These are phyloP conservation scores for Adenanthera pavonina DNA, from an alignment of 306 rosid genomes.

Conservation along the genomic window DNA sequence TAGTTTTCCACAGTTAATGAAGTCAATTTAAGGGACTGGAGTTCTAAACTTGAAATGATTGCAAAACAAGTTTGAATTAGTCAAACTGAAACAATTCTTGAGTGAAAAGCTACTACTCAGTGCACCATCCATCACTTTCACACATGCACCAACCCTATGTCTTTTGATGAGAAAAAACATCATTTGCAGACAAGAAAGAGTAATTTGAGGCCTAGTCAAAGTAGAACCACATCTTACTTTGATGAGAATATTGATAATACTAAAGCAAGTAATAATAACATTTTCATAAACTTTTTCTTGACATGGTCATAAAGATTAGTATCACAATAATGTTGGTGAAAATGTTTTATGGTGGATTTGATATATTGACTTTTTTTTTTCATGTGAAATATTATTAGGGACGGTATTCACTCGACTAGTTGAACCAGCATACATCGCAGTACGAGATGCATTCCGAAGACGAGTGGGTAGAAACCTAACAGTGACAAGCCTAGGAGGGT, in stretches of 20 bases:
- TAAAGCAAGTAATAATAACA: too few relatives aligned
- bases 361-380: neutral
- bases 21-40: neutral
- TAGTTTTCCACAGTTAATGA: neutral
- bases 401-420: constrained; percentile 89
- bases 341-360: neutral
- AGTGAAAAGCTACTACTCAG: constrained; percentile 2
- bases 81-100: constrained; percentile 23
- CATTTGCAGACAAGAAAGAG: neutral
- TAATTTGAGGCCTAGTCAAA: neutral
- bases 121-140: constrained; percentile 27
- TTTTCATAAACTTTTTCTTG: too few relatives aligned
- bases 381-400: constrained; percentile 46
- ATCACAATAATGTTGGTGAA: too few relatives aligned
- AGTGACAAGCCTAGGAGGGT: constrained; percentile 77
- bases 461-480: constrained; percentile 54
- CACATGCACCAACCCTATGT: neutral
- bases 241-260: too few relatives aligned
- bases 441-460: constrained; percentile 74
- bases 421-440: constrained; percentile 67
- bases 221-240: neutral
- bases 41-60: constrained; percentile 3
- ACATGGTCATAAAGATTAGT: neutral
- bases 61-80: neutral
- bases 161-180: neutral